Evolutionary conservation across 225 moss, liverwort and hornwort genomes (phyloP).

Genomic region (Pleurozium schreberi): DNA sequence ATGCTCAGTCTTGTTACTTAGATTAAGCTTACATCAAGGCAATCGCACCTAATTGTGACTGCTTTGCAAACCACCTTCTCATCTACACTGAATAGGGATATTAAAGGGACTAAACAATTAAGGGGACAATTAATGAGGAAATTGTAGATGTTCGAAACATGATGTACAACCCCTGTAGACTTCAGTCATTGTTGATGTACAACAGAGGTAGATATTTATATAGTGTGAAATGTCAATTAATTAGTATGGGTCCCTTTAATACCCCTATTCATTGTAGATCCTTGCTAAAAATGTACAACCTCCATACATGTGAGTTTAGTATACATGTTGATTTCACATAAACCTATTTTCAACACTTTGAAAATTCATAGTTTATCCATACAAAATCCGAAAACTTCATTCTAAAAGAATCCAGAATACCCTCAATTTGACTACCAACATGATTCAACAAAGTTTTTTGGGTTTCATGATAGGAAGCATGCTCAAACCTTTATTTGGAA

Average conservation of each 20-base stretch:
- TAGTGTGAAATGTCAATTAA: too few relatives aligned
- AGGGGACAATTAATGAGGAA: too few relatives aligned
- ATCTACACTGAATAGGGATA: too few relatives aligned
- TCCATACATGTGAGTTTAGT: background rate
- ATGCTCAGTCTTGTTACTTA: background rate
- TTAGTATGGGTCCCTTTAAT: too few relatives aligned
- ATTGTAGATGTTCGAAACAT: too few relatives aligned
- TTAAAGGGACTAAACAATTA: too few relatives aligned
- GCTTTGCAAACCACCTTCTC: background rate
- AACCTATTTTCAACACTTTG: background rate
- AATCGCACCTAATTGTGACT: background rate
- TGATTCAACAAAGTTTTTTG: accelerated
- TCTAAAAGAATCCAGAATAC: accelerated
- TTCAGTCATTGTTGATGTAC: too few relatives aligned
- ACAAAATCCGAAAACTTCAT: background rate
- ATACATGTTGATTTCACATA: background rate
- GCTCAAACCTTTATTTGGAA: background rate
- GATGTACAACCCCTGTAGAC: too few relatives aligned
- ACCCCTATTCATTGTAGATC: too few relatives aligned
- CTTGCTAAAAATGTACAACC: background rate
- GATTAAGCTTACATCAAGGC: background rate
- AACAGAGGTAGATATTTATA: too few relatives aligned
- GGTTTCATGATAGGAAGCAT: accelerated
- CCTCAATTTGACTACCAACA: background rate
- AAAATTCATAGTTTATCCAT: background rate